Evolutionary conservation across 805 yeast genomes (phyloP), one percentile per base, ranked within the genome.

Genomic region (Ogataea paradorogensis): DNA sequence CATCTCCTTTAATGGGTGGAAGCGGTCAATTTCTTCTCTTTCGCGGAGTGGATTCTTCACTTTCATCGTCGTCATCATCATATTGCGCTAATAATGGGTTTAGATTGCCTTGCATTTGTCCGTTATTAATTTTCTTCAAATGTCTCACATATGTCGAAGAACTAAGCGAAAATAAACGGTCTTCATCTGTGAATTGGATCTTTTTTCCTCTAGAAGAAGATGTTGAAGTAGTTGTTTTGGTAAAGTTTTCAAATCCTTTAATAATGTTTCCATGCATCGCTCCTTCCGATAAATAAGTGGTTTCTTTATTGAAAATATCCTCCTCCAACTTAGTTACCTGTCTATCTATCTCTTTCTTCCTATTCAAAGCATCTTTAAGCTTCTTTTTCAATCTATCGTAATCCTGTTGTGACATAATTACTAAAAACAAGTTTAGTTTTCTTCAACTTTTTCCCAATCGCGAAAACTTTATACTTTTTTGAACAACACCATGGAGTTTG

Each of bases 241-340:
- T 71, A 55, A 85, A 84, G 51, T 78, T 83, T 34, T 90, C 96
- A 53, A 89, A 90, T 1, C 98, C 98, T 47, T 84, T 83, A n/a
- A 88, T 84, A 20, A 91, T 82, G 59, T 87, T 90, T 0, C 96
- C 90, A 40, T 76, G 76, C 21, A 70, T 61, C 21, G 66, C 61
- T 42, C 87, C 78, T 37, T 84, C 89, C 21, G 82, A 76, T 33
- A 90, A 75, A 57, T 90, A 90, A 10, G 77, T 75, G 8, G 83
- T 79, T 56, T 90, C 98, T 48, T 78, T 78, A 33, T 79, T 82
- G 63, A 79, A 89, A 5, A 90, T 81, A 37, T 77, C 76, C 47
- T 88, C 96, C 55, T 90, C 96, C 5, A 88, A 58, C 31, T 61
- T 63, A 15, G 75, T 74, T 33, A 82, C 70, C 48, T 78, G 76